Evolutionary conservation across 202 grass and related monocot genomes (phyloP), one percentile per base, ranked within the genome.

Genomic region (Setaria italica): DNA sequence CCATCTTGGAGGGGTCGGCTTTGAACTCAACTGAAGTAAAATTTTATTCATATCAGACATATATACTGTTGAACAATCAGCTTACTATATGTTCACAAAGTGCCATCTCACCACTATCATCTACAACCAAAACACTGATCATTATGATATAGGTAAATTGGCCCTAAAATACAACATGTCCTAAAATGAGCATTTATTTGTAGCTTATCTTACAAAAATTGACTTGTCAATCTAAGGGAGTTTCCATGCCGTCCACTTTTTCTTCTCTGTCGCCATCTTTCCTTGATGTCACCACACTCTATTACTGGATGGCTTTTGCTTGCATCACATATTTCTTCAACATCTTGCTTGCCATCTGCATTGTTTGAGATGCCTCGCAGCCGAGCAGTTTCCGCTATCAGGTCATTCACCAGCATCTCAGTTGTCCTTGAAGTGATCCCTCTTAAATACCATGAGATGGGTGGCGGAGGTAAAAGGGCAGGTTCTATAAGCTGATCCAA

Each of bases 361-460:
- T 77, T 55, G 51, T 10, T 68, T 62, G 42, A 35, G 21, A 88
- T n/a, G 70, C 79, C 78, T 65, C 93, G 84, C n/a, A 99, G 70
- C 20, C 91, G 82, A 71, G 86, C 80, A 58, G 92, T 90, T 86
- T 94, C 93, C 0, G 84, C 76, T 86, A 96, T 88, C 81, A 99
- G 90, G 63, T 94, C 96, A 48, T 72, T 91, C 41, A 94, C 77
- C 51, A 96, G 84, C 93, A 95, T 96, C 80, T 99, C 90, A 6
- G 91, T 94, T 53, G 93, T 99, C 66, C 72, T 85, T 50, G 93
- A 43, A 4, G 93, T 96, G 69, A 99, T 99, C 34, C 96, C 96
- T 88, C 96, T 91, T 54, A 99, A 72, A 84, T 96, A 94, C 96
- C 90, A 99, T 42, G 93, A 95, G 79, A 99, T 92, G 9, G 93